Evolutionary conservation across 306 rosid genomes (phyloP).

Genomic region (Trichosanthes truncata): DNA sequence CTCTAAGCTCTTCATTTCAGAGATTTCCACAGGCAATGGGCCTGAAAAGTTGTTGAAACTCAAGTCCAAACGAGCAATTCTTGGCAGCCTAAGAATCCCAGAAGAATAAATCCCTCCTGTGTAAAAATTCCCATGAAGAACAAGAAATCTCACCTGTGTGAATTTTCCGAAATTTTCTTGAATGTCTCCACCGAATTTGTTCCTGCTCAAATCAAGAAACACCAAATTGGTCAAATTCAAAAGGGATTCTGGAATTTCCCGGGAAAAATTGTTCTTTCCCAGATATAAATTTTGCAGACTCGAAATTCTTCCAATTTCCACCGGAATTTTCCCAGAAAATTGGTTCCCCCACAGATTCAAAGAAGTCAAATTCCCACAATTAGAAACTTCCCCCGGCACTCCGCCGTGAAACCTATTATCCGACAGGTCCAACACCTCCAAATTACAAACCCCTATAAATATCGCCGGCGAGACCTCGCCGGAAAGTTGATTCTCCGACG

Average conservation of each 20-base stretch:
- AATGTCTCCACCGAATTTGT: constrained; percentile 43
- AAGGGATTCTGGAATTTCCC: constrained; percentile 52
- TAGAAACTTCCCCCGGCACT: constrained; percentile 43
- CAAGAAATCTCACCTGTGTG: constrained; percentile 44
- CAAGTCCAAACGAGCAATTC: constrained; percentile 44
- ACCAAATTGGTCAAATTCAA: constrained; percentile 36
- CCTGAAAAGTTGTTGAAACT: constrained; percentile 64
- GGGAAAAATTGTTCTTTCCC: constrained; percentile 62
- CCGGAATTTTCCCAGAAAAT: constrained; percentile 51
- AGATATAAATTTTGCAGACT: constrained; percentile 45
- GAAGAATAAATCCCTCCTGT: constrained; percentile 58
- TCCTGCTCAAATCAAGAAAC: constrained; percentile 84
- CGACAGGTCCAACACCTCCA: constrained; percentile 52
- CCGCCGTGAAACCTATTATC: constrained; percentile 39
- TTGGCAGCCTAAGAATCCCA: constrained; percentile 54
- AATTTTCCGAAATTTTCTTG: constrained; percentile 63
- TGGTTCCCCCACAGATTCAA: constrained; percentile 51
- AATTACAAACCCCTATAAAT: constrained; percentile 38
- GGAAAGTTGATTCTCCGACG: constrained; percentile 46
- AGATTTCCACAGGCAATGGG: constrained; percentile 51
- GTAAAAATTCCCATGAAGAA: constrained; percentile 52
- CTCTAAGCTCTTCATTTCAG: constrained; percentile 48
- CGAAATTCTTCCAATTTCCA: constrained; percentile 45
- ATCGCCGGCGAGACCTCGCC: constrained; percentile 33
- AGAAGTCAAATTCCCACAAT: constrained; percentile 37